Evolutionary conservation across 306 rosid species (phyloP), one percentile per base, ranked within the genome.

Genomic region (Sindora glabra): DNA sequence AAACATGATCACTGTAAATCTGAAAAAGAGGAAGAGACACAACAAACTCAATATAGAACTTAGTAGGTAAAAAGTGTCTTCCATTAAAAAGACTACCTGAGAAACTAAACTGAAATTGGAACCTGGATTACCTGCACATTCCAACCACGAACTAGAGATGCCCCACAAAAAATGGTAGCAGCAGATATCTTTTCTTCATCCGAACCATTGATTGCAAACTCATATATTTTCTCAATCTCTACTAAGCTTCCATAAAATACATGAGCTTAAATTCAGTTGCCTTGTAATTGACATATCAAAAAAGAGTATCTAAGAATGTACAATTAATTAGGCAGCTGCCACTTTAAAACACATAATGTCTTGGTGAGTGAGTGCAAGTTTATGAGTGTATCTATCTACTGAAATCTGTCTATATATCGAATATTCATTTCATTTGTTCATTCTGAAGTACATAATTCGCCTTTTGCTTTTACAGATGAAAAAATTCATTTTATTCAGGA

Each of bases 101-200:
- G n/a, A n/a, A n/a, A n/a, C n/a, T n/a, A n/a, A n/a, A n/a, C n/a
- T n/a, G n/a, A n/a, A n/a, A n/a, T n/a, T n/a, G n/a, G n/a, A n/a
- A n/a, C n/a, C n/a, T n/a, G n/a, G n/a, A n/a, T n/a, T n/a, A 92
- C 98, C 89, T 92, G 98, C 62, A 88, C 64, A 80, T 89, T 88
- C 98, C 98, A 92, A 52, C 98, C 98, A 68, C 92, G 86, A 67
- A 70, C 58, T 48, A 92, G 74, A 79, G 98, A 88, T 49, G 90
- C 89, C 63, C 96, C 98, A 64, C 95, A 92, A 64, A 88, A 80
- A 74, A 92, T 73, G 80, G 86, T 74, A 58, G 95, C 96, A 45
- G 94, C 96, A 48, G 85, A 85, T 64, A 88, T 81, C 81, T 74
- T 92, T 80, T 92, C 98, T 33, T 88, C 96, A 25, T 84, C 81